Evolutionary conservation across 306 rosid genomes (phyloP), one percentile per base, ranked within the genome.

Genomic region (Rosa chinensis): DNA sequence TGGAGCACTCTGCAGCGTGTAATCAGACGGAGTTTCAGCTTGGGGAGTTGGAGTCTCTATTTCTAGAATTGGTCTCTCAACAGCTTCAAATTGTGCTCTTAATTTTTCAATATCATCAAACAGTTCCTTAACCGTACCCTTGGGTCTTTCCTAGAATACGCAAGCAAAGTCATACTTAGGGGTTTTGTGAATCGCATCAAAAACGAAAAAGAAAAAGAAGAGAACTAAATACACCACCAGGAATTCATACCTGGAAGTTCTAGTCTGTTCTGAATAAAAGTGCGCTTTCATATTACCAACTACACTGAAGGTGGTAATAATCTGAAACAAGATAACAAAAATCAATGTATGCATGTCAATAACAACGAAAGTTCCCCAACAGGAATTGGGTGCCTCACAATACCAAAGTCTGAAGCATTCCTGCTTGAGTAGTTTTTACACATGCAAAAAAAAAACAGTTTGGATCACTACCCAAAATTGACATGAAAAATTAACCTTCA

Each of bases 261-360:
- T 85, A 68, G 91, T 86, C 35, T 81, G 84, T 77, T 82, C 94
- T 85, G 91, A 90, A 64, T 87, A 88, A 86, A 91, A 93, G 71
- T 96, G 98, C 81, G 90, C 93, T 75, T 91, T 93, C 97, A 93
- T 90, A 88, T 90, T 89, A 86, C 93, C 98, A 81, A 96, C 94
- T 45, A 93, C 99, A 78, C 98, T 91, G 90, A 96, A 93, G 82
- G 94, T 96, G 72, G 99, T 87, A 81, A 96, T 88, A 67, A 96
- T 91, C 99, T 96, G 93, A 79, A 87, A 83, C 67, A 87, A 79
- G 17, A 71, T 25, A 63, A 84, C 17, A 82, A 82, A 73, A 75
- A 79, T 66, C 50, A 78, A 58, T 44, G 39, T 0, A 32, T 4
- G 12, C 52, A 50, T 69, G 55, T 73, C 49, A 23, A 69, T 49